A percentile compares a stretch with the other conserved stretches of the same genome.
phyloP scores from a whole-genome alignment of 2,329 filamentous ascomycete genomes.

The Colletotrichum sp. region DNA sequence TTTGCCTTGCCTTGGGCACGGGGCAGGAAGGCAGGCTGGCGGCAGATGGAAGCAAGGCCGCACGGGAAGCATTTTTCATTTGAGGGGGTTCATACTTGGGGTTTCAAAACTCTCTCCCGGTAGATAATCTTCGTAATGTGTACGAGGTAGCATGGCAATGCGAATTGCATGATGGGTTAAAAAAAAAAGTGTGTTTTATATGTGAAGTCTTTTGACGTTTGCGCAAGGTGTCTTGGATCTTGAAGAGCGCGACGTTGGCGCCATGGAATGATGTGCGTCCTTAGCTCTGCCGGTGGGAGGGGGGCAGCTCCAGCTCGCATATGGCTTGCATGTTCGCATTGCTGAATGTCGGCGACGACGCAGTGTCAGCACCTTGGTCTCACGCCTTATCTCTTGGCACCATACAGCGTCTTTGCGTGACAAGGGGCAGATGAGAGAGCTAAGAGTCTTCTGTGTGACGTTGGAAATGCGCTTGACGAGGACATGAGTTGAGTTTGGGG shows the following conservation, averaged over 20 bases:
- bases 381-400: neutral
- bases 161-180: neutral
- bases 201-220: neutral
- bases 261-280: neutral
- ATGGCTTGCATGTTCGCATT: neutral
- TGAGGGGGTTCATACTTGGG: neutral
- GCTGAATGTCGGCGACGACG: neutral
- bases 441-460: neutral
- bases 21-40: neutral
- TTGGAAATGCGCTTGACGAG: neutral
- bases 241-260: neutral
- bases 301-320: neutral
- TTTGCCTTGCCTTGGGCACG: neutral
- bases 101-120: neutral
- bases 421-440: neutral
- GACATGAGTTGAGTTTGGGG: neutral
- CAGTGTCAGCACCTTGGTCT: neutral
- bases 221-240: too few species aligned
- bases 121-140: conserved; percentile 20
- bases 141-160: neutral
- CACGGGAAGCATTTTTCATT: neutral
- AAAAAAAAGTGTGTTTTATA: neutral
- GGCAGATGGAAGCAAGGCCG: neutral
- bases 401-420: neutral
- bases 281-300: neutral